Conservation (phyloP, 2,329 filamentous ascomycete genomes). For the Ceratocystis harringtonii region DNA sequence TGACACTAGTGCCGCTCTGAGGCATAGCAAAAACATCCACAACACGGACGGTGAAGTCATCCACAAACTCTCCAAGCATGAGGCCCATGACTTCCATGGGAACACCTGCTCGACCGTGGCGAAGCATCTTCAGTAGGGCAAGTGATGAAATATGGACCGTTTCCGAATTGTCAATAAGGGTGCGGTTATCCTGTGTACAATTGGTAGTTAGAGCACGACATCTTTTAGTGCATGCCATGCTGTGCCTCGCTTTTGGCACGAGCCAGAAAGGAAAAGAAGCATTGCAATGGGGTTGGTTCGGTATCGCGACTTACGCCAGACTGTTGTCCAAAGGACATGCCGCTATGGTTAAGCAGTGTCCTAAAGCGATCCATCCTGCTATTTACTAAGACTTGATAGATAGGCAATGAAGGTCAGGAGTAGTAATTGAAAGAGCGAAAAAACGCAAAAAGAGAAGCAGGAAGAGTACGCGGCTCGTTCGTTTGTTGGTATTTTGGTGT, state of each 20-base stretch:
- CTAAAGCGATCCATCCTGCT: slow-evolving; percentile 14
- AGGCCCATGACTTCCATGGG: slow-evolving; percentile 99
- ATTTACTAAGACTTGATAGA: not conserved
- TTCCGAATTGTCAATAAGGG: slow-evolving; percentile 95
- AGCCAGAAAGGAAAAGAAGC: not conserved
- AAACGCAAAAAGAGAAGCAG: not conserved
- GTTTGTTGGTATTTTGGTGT: not conserved
- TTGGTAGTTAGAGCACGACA: not conserved
- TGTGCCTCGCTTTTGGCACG: not conserved
- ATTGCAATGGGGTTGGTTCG: not conserved
- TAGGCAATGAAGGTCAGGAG: not conserved
- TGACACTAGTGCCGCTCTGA: slow-evolving; percentile 93
- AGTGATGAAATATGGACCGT: slow-evolving; percentile 98
- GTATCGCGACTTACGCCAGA: slow-evolving; percentile 12
- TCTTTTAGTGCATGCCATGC: not conserved
- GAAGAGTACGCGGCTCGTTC: not conserved
- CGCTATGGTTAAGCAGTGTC: slow-evolving; percentile 11
- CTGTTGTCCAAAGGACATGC: slow-evolving; percentile 6
- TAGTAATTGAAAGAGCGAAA: not conserved
- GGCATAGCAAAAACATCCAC: slow-evolving; percentile 99
- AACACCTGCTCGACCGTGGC: slow-evolving; percentile 91
- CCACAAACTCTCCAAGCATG: slow-evolving; percentile 49
- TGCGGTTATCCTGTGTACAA: slow-evolving; percentile 58
- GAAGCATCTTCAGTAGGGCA: slow-evolving; percentile 93
- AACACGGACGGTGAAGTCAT: slow-evolving; percentile 60